Evolutionary conservation across 306 rosid genomes (phyloP), one percentile per base, ranked within the genome.

Genomic region (Lathyrus aphaca): DNA sequence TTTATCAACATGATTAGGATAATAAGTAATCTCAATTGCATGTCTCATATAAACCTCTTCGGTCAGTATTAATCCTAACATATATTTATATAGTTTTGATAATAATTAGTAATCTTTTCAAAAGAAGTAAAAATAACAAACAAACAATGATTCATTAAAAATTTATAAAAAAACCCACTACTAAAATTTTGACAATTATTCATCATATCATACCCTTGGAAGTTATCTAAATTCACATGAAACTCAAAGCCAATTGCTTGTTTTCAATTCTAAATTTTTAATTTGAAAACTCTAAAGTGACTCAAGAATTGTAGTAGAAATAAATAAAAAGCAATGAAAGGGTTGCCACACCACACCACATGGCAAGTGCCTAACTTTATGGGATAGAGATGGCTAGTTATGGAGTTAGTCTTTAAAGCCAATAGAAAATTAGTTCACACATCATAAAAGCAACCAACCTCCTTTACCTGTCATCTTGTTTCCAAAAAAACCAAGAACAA

Each of bases 321-420:
- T 2, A 39, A 2, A 39, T 39, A 18, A 49, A 10, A 4, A 51
- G 13, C 59, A 53, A 53, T 7, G 8, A 19, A 19, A 21, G 30
- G 3, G 6, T 19, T 21, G 59, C 59, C 32, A 53, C 32, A 19
- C 59, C 32, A 53, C 32, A 19, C 32, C 83, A 77, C 75, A 55
- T 75, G 87, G 48, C 35, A 61, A 35, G 46, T 7, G 19, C 62
- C 67, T 4, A 13, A 21, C 56, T 61, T 50, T 16, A 44, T 16
- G 17, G 75, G 80, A 80, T 65, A 81, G 81, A 59, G 81, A 82
- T 71, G 81, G 78, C 1, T 48, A 62, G 66, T 4, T 12, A 11
- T 8, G 64, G 64, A 60, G 16, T 18, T 79, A 71, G 62, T 67
- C 71, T 54, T 80, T 74, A 56, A 58, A 44, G 74, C 30, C 55